Conservation (phyloP, 2,329 filamentous ascomycete species). For the Alternaria arbusti region DNA sequence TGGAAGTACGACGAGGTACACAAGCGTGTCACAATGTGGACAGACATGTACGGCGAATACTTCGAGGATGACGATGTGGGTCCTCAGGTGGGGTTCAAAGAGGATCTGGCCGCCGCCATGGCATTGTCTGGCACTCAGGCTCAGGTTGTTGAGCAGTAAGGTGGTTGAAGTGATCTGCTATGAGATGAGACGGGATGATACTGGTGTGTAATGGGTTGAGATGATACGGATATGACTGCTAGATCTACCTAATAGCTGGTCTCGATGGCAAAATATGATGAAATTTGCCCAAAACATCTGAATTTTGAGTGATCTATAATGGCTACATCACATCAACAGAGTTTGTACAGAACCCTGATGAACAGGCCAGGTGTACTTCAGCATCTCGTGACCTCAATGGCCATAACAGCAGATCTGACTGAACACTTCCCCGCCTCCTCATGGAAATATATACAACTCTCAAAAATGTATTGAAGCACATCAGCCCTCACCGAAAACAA, state of each 20-base stretch:
- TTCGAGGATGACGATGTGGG: too few relatives aligned
- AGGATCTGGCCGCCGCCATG: constrained; percentile 22
- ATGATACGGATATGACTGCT: background rate
- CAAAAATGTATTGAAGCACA: background rate
- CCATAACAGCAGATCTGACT: background rate
- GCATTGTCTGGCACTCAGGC: background rate
- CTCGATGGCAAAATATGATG: background rate
- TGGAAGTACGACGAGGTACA: constrained; percentile 28
- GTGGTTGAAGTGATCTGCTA: too few relatives aligned
- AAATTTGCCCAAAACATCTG: background rate
- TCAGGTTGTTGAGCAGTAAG: too few relatives aligned
- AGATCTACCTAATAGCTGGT: background rate
- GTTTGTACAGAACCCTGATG: background rate
- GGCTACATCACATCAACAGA: background rate
- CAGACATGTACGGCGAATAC: constrained; percentile 24
- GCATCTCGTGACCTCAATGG: background rate
- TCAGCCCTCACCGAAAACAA: constrained; percentile 67
- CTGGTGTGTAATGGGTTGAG: background rate
- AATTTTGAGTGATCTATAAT: background rate
- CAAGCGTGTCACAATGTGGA: constrained; percentile 13
- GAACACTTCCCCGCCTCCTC: background rate
- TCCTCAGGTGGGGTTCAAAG: constrained; percentile 17
- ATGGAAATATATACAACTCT: background rate
- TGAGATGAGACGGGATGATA: background rate
- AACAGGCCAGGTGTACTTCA: background rate